A percentile compares a stretch with the other conserved stretches of the same genome.
Conservation (phyloP, 805 yeast genomes). For the Wickerhamiella parazyma region DNA sequence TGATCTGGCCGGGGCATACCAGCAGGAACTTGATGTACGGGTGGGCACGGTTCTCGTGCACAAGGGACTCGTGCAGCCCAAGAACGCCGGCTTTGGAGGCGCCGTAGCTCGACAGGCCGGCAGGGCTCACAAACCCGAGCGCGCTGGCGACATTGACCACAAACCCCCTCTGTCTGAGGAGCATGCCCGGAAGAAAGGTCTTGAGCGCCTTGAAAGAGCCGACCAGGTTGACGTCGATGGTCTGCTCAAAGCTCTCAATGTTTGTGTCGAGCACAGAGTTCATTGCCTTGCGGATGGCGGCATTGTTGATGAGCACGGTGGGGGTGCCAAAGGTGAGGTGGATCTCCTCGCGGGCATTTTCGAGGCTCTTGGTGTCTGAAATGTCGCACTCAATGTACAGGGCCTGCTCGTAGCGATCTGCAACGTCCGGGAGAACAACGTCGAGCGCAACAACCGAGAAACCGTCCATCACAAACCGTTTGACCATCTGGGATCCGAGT, state of each 20-base stretch:
- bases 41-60: constrained; percentile 40
- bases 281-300: constrained; percentile 39
- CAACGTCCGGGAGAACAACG: constrained; percentile 30
- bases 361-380: constrained; percentile 36
- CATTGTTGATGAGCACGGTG: constrained; percentile 69
- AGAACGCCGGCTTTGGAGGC: constrained; percentile 82
- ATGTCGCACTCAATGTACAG: constrained; percentile 60
- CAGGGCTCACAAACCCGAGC: constrained; percentile 74
- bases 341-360: constrained; percentile 30
- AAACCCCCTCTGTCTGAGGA: constrained; percentile 48
- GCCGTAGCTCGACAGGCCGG: constrained; percentile 65
- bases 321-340: constrained; percentile 41
- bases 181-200: constrained; percentile 61
- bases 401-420: constrained; percentile 29
- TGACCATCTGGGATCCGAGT: constrained; percentile 53
- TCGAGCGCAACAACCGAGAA: constrained; percentile 58
- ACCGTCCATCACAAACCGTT: constrained; percentile 30
- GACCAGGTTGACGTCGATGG: constrained; percentile 52
- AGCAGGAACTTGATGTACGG: constrained; percentile 57
- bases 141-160: constrained; percentile 74
- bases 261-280: constrained; percentile 31
- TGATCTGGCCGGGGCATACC: constrained; percentile 78
- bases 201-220: constrained; percentile 61
- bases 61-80: constrained; percentile 70
- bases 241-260: constrained; percentile 45